Evolutionary conservation across 208 protist species (phyloP).

Genomic region (Crithidia brevicula): DNA sequence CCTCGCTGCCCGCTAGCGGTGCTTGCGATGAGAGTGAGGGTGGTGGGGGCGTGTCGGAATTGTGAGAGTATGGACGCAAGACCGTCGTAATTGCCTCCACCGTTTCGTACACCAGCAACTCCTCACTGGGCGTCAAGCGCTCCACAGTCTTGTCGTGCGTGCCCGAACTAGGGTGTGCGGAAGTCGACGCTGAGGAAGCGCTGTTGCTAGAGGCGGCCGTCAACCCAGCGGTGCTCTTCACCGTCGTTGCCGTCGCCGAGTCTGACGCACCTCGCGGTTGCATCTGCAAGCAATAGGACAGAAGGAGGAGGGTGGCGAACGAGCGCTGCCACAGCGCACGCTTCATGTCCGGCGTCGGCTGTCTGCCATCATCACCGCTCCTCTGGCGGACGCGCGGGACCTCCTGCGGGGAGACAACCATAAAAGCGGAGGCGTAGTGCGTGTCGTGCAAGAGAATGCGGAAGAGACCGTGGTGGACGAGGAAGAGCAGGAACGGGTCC

Average conservation of each 20-base stretch:
- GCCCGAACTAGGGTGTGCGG: too few relatives aligned
- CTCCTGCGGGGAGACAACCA: conserved; percentile 5
- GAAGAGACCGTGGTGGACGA: conserved; percentile 52
- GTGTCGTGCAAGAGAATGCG: conserved; percentile 43
- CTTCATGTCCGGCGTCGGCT: too few relatives aligned
- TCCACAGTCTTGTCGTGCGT: not conserved
- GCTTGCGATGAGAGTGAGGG: not conserved
- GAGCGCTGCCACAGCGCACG: conserved; percentile 10
- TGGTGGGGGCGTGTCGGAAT: not conserved
- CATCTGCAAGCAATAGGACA: conserved; percentile 30
- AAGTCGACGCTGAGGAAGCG: not conserved
- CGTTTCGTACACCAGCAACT: conserved; percentile 24
- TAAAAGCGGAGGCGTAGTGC: conserved; percentile 33
- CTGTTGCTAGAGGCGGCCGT: not conserved
- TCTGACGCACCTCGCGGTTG: not conserved
- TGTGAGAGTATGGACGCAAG: too few relatives aligned
- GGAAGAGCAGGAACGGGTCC: conserved; percentile 23
- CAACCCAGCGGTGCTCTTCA: too few relatives aligned
- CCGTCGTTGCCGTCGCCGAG: too few relatives aligned
- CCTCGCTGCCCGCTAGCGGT: not conserved
- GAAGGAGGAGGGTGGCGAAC: conserved; percentile 12
- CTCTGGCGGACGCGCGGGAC: too few relatives aligned
- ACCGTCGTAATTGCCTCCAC: conserved; percentile 20
- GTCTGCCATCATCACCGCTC: too few relatives aligned
- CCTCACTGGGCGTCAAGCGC: not conserved